phyloP scores from a whole-genome alignment of 805 yeast species.

The Sugiyamaella marilandica region DNA sequence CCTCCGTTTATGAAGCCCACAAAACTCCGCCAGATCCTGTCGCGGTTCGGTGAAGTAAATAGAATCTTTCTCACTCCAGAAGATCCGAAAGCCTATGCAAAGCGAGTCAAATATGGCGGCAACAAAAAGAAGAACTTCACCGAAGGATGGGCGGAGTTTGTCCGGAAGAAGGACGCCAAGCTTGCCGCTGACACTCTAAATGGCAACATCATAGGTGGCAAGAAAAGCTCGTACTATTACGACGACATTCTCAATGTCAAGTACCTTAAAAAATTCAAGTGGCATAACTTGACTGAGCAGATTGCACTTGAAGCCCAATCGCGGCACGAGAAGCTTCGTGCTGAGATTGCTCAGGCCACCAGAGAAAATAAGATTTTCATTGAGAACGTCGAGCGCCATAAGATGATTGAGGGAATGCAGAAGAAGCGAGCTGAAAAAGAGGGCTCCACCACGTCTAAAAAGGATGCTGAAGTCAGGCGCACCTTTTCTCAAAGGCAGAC shows the following conservation, averaged over 20 bases:
- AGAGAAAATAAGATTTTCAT: conserved; percentile 81
- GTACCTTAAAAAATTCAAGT: conserved; percentile 86
- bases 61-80: conserved; percentile 86
- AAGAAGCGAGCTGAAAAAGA: conserved; percentile 41
- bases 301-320: conserved; percentile 85
- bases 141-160: conserved; percentile 97
- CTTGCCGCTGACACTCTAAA: conserved; percentile 80
- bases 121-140: conserved; percentile 81
- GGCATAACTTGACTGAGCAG: conserved; percentile 92
- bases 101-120: conserved; percentile 81
- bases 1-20: conserved; percentile 98
- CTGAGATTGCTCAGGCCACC: conserved; percentile 85
- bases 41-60: conserved; percentile 83
- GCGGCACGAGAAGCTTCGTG: conserved; percentile 78
- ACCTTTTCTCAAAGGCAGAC: conserved; percentile 68
- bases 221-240: conserved; percentile 82
- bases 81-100: conserved; percentile 55
- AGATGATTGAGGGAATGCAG: conserved; percentile 67
- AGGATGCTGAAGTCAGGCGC: conserved; percentile 43
- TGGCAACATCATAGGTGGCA: conserved; percentile 88
- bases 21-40: conserved; percentile 73
- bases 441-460: conserved; percentile 18
- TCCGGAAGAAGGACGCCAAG: conserved; percentile 80
- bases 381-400: conserved; percentile 78
- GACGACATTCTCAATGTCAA: conserved; percentile 92